Percentiles rank a stretch among this genome's conserved stretches.
Evolutionary conservation across 1,284 basidiomycete species (phyloP).

Genomic region (Earliella scabrosa): DNA sequence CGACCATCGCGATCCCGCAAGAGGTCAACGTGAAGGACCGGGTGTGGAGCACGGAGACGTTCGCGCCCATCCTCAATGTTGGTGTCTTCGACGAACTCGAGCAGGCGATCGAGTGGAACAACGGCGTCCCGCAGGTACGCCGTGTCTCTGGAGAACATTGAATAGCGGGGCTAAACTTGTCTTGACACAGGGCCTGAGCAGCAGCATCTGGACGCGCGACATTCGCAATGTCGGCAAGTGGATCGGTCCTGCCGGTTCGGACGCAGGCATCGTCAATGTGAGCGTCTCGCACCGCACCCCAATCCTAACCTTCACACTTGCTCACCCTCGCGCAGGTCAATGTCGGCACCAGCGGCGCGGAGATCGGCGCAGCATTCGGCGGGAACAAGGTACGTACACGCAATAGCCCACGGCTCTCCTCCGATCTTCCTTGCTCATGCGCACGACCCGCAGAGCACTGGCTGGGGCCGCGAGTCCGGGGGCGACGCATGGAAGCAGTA

Average conservation of each 20-base stretch:
- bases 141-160: too few species aligned
- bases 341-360: constrained; percentile 92
- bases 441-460: constrained; percentile 63
- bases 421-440: not conserved
- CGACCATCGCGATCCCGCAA: constrained; percentile 80
- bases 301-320: too few species aligned
- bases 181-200: constrained; percentile 74
- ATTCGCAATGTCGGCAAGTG: constrained; percentile 84
- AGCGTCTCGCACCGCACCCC: constrained; percentile 28
- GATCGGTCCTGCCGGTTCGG: constrained; percentile 88
- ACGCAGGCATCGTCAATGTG: constrained; percentile 88
- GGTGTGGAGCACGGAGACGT: constrained; percentile 85
- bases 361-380: constrained; percentile 91
- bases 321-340: too few species aligned
- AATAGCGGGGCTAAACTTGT: too few species aligned
- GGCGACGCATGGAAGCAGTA: constrained; percentile 98
- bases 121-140: constrained; percentile 79
- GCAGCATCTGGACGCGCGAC: constrained; percentile 89
- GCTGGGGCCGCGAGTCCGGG: constrained; percentile 95
- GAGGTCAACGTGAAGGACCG: constrained; percentile 52
- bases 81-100: constrained; percentile 90
- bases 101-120: constrained; percentile 92
- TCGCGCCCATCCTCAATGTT: constrained; percentile 87
- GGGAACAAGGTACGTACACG: constrained; percentile 78
- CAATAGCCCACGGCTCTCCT: not conserved